Base-by-base conservation (phyloP, 106 monocot species). In the Narthecium ossifragum region DNA sequence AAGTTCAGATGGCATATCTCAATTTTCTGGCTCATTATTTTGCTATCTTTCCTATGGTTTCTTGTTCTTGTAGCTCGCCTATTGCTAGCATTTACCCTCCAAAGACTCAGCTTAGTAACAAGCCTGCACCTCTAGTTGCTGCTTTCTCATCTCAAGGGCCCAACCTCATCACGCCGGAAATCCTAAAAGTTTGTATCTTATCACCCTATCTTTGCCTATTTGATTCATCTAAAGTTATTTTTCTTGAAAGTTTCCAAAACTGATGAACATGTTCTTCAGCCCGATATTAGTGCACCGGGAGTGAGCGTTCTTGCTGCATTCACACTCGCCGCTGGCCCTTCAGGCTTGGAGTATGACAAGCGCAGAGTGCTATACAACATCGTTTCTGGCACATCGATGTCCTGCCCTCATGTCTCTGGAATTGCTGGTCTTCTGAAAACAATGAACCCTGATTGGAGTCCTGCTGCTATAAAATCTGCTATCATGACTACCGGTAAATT, bases 121-220 rank as follows among this genome's bases (percentile, higher is more conserved):
- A 80, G 52, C 84, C 76, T 0, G 63, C 82, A 5, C 92, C 88
- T 1, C 15, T n/a, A 5, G 67, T 92, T 69, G 72, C 88, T 0
- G 28, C 9, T 6, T 92, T 88, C 80, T 84, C 88, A 41, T 88
- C 88, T 33, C 48, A 50, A 30, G 92, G 92, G 12, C 92, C 92
- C 21, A 75, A 54, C 51, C 0, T 46, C 5, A 24, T 80, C 26
- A 55, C 58, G 5, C 84, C 80, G 9, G 61, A 81, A 62, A 60
- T 92, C 11, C 60, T 92, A 10, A 92, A 92, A 86, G 83, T 80
- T 15, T 34, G 28, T 54, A 28, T 14, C 13, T 15, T 15, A 3
- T 1, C 43, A 10, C 3, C 17, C 43, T 1, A 29, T n/a, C 3
- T 54, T 28, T 14, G 25, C 13, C 27, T 31, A 3, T 15, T 8